Percentiles rank a stretch among this genome's conserved stretches.
Evolutionary conservation across 345 rosid species (phyloP).

Genomic region (Nephelium lappaceum): DNA sequence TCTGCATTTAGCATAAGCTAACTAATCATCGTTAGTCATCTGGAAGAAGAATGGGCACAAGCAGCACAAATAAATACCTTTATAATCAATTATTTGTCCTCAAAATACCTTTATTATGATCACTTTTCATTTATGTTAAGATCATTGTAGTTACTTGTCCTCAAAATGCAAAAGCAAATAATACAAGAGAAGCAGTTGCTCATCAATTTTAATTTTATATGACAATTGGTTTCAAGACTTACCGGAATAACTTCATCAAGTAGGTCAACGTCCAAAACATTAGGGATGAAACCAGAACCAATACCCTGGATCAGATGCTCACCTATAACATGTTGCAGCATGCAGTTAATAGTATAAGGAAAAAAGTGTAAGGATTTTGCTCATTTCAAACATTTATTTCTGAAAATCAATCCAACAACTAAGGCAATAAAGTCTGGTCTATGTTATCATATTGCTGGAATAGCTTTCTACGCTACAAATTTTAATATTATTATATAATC

Average conservation of each 20-base stretch:
- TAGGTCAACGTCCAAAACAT: conserved; percentile 38
- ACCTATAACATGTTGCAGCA: conserved; percentile 35
- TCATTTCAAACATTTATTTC: not conserved
- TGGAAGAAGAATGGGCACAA: not conserved
- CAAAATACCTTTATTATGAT: not conserved
- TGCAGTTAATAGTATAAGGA: not conserved
- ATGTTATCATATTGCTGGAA: not conserved
- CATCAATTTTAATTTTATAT: conserved; percentile 2
- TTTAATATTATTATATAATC: no score
- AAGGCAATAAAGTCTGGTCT: not conserved
- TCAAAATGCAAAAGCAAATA: not conserved
- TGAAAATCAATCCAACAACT: conserved; percentile 2
- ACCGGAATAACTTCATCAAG: conserved; percentile 63
- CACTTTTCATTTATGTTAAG: not conserved
- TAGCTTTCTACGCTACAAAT: not conserved
- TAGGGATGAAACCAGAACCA: conserved; percentile 58
- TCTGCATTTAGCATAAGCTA: not conserved
- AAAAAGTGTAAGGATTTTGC: not conserved
- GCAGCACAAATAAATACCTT: not conserved
- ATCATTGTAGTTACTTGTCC: not conserved
- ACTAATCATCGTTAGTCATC: not conserved
- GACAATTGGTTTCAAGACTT: conserved; percentile 21
- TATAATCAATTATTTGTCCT: not conserved
- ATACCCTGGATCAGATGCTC: conserved; percentile 58
- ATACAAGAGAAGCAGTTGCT: not conserved